Evolutionary conservation across 164 flowering plant species (phyloP).

Genomic region (Aristolochia californica): DNA sequence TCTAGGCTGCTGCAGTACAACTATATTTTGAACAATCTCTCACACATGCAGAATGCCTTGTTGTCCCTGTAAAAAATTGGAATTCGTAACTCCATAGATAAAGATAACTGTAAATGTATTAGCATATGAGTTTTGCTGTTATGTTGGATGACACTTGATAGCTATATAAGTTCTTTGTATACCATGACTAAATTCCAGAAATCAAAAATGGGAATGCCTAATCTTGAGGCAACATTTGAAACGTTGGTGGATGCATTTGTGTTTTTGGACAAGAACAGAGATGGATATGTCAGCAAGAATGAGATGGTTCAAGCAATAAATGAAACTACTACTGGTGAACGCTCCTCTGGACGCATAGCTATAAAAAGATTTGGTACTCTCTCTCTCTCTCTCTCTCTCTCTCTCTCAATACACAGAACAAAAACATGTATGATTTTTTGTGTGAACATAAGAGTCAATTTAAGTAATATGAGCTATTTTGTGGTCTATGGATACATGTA

Average conservation of each 20-base stretch:
- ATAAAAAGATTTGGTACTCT: constrained; percentile 82
- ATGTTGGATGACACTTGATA: background rate
- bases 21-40: too few relatives aligned
- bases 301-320: constrained; percentile 90
- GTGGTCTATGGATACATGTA: too few relatives aligned
- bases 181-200: constrained; percentile 52
- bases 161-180: background rate
- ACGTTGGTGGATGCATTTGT: constrained; percentile 87
- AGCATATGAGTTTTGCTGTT: too few relatives aligned
- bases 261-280: constrained; percentile 90
- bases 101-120: too few relatives aligned
- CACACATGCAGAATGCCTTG: too few relatives aligned
- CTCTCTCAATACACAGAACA: constrained; percentile 10
- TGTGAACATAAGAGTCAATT: too few relatives aligned
- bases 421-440: too few relatives aligned
- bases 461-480: too few relatives aligned
- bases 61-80: too few relatives aligned
- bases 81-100: too few relatives aligned
- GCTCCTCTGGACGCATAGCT: constrained; percentile 80
- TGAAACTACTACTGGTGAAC: constrained; percentile 68
- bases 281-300: constrained; percentile 87
- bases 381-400: too few relatives aligned
- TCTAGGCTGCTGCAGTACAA: too few relatives aligned
- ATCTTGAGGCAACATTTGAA: constrained; percentile 77
- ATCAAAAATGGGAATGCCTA: constrained; percentile 60